These are phyloP conservation scores for Botrytis sinoallii DNA, from an alignment of 2,329 filamentous ascomycete species.

Conservation along the genomic window DNA sequence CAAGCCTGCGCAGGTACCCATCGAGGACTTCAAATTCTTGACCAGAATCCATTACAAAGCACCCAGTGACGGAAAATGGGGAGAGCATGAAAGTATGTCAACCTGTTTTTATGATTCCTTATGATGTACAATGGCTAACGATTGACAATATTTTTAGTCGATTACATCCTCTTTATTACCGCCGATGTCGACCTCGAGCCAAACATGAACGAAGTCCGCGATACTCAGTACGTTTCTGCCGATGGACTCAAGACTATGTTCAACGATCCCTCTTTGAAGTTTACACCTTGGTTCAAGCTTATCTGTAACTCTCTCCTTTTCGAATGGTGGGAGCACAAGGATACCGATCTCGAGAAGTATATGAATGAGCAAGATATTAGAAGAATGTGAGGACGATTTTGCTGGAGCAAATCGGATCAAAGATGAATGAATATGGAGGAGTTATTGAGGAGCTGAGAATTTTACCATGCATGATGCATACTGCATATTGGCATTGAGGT, in stretches of 20 bases:
- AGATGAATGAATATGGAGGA: slow-evolving; percentile 10
- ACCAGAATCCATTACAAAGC: slow-evolving; percentile 98
- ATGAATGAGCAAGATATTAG: slow-evolving; percentile 82
- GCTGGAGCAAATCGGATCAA: neutral
- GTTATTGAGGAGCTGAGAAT: slow-evolving; percentile 11
- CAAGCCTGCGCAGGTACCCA: slow-evolving; percentile 79
- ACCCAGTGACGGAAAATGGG: slow-evolving; percentile 95
- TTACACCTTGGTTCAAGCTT: slow-evolving; percentile 99
- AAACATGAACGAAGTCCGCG: slow-evolving; percentile 87
- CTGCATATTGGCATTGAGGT: slow-evolving; percentile 18
- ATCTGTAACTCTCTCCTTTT: slow-evolving; percentile 98
- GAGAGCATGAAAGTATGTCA: slow-evolving; percentile 89
- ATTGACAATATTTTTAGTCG: slow-evolving; percentile 55
- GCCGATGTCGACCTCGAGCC: slow-evolving; percentile 78
- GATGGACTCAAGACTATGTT: slow-evolving; percentile 85
- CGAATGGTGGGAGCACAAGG: slow-evolving; percentile 91
- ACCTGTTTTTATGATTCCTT: slow-evolving; percentile 2
- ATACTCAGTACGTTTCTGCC: slow-evolving; percentile 77
- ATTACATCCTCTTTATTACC: slow-evolving; percentile 98
- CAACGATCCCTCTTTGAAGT: slow-evolving; percentile 72
- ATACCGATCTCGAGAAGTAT: slow-evolving; percentile 79
- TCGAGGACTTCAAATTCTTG: slow-evolving; percentile 89
- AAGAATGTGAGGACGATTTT: slow-evolving; percentile 61
- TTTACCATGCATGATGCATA: slow-evolving; percentile 10
- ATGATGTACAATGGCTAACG: slow-evolving; percentile 21